phyloP scores from a whole-genome alignment of 495 filamentous ascomycete species.

The Penicillium daleae region DNA sequence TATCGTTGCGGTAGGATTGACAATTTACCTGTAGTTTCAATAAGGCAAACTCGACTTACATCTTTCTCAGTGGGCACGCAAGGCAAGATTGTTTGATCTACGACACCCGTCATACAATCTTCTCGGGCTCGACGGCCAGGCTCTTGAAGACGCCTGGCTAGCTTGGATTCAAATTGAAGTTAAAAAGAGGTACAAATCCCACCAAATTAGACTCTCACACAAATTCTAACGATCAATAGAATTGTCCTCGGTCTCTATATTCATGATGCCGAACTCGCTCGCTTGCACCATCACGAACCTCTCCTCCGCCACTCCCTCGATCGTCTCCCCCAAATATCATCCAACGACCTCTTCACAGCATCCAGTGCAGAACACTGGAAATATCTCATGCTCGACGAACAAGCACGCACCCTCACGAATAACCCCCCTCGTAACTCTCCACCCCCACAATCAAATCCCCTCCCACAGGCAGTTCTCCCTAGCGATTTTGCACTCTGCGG shows the following conservation, averaged over 20 bases:
- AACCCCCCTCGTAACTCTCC: neutral
- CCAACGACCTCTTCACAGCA: constrained; percentile 34
- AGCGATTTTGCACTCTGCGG: constrained; percentile 19
- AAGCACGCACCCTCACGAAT: neutral
- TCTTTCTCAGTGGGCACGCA: constrained; percentile 28
- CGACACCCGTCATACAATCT: constrained; percentile 10
- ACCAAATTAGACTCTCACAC: neutral
- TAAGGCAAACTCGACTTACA: neutral
- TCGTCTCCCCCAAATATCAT: constrained; percentile 23
- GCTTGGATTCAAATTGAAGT: constrained; percentile 24
- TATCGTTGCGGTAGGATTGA: constrained; percentile 29
- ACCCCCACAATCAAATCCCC: neutral
- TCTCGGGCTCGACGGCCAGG: constrained; percentile 13
- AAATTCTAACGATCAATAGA: neutral
- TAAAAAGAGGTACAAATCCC: constrained; percentile 18
- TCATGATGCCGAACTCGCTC: constrained; percentile 36
- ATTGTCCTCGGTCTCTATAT: constrained; percentile 30
- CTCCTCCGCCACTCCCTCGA: constrained; percentile 23
- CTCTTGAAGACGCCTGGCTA: constrained; percentile 24
- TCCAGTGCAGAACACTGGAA: constrained; percentile 35
- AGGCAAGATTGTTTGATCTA: constrained; percentile 7
- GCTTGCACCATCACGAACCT: constrained; percentile 36
- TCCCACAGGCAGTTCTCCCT: neutral
- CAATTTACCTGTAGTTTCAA: neutral
- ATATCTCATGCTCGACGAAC: constrained; percentile 12